phyloP scores from a whole-genome alignment of 306 rosid genomes.

The Sesbania bispinosa region DNA sequence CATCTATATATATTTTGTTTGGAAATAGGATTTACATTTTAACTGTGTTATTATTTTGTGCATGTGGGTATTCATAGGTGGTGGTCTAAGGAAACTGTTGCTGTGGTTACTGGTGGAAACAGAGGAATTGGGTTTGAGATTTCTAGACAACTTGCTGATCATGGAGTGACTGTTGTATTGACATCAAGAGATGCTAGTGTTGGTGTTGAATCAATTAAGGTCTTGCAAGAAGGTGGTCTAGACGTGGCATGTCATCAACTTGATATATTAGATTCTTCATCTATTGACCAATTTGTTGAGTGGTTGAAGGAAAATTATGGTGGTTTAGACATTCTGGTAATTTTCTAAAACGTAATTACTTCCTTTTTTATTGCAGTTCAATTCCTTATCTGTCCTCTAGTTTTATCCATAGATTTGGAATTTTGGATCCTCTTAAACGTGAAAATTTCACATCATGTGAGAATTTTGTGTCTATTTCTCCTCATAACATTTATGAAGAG shows the following conservation, averaged over 20 bases:
- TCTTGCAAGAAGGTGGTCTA: too few species aligned
- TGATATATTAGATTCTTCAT: slow-evolving; percentile 66
- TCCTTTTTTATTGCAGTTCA: background rate
- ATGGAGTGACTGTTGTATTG: slow-evolving; percentile 70
- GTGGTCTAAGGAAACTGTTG: slow-evolving; percentile 93
- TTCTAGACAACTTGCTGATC: slow-evolving; percentile 69
- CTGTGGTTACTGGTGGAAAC: slow-evolving; percentile 93
- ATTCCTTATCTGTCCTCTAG: background rate
- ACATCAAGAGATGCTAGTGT: slow-evolving; percentile 79
- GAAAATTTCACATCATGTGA: too few species aligned
- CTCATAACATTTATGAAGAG: too few species aligned
- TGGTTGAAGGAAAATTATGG: slow-evolving; percentile 79
- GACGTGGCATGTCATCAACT: slow-evolving; percentile 75
- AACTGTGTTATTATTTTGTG: background rate
- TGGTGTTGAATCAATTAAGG: slow-evolving; percentile 85
- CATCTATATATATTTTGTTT: too few species aligned
- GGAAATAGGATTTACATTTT: too few species aligned
- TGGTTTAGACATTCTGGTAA: slow-evolving; percentile 82
- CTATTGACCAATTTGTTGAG: slow-evolving; percentile 53
- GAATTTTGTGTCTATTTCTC: too few species aligned
- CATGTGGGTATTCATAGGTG: slow-evolving; percentile 44
- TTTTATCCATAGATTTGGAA: too few species aligned
- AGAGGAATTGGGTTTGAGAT: too few species aligned
- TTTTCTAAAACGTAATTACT: slow-evolving; percentile 15
- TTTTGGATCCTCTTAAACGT: too few species aligned